These are phyloP conservation scores for Favolaschia claudopus DNA, from an alignment of 768 basidiomycete species.

Conservation along the genomic window DNA sequence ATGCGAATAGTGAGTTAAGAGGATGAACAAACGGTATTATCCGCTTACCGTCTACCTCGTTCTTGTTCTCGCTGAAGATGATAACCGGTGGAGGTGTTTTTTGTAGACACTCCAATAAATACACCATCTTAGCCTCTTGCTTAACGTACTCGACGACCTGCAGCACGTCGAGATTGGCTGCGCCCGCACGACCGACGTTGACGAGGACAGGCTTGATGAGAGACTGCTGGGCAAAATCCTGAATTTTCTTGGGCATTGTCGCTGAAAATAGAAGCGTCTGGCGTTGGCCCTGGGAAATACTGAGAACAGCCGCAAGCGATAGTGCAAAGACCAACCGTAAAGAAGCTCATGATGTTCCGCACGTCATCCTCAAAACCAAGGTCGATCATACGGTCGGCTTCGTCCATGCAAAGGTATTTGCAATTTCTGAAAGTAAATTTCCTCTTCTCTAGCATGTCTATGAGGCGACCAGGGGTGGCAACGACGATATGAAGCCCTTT, in stretches of 20 bases:
- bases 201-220: conserved; percentile 94
- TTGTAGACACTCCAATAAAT: conserved; percentile 95
- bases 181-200: conserved; percentile 97
- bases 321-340: conserved; percentile 69
- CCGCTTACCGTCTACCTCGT: conserved; percentile 94
- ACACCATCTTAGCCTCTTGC: conserved; percentile 99
- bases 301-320: conserved; percentile 1
- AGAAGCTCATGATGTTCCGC: conserved; percentile 98
- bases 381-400: conserved; percentile 99
- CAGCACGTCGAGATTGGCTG: conserved; percentile 95
- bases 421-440: conserved; percentile 91
- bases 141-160: conserved; percentile 99
- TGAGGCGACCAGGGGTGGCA: conserved; percentile 94
- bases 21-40: neutral
- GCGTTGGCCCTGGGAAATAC: conserved; percentile 78
- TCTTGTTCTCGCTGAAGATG: conserved; percentile 98
- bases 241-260: conserved; percentile 98
- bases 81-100: conserved; percentile 99
- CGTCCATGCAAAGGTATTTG: conserved; percentile 98
- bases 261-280: conserved; percentile 98
- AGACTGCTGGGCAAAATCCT: conserved; percentile 97
- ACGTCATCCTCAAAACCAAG: conserved; percentile 99
- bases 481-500: conserved; percentile 96
- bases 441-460: conserved; percentile 98
- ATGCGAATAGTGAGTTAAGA: neutral